These are phyloP conservation scores for Phytophthora multivora DNA, from an alignment of 352 stramenopile genomes.

Conservation along the genomic window DNA sequence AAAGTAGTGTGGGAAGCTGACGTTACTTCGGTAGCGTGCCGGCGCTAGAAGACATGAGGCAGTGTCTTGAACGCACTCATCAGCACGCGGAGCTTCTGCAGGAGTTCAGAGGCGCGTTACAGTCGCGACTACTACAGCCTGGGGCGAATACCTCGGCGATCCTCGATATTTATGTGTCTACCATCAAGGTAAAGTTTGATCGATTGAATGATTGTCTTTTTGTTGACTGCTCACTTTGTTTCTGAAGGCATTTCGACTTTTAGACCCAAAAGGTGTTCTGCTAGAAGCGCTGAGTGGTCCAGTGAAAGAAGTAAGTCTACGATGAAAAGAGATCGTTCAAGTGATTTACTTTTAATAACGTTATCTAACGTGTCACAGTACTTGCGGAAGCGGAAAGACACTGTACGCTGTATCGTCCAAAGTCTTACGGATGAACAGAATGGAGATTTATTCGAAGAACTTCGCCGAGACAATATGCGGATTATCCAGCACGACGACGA, in stretches of 20 bases:
- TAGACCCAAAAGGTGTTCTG: conserved; percentile 93
- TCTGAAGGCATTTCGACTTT: conserved; percentile 83
- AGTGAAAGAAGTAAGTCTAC: conserved; percentile 60
- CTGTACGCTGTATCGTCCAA: conserved; percentile 96
- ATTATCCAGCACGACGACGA: conserved; percentile 93
- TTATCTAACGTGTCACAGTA: conserved; percentile 62
- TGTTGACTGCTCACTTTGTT: background rate
- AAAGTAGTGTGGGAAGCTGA: background rate
- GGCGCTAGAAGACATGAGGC: conserved; percentile 68
- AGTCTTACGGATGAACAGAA: conserved; percentile 91
- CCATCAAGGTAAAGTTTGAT: conserved; percentile 86
- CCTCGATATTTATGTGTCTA: conserved; percentile 97
- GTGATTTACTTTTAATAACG: too few species aligned
- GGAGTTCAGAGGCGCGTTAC: conserved; percentile 79
- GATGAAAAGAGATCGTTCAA: background rate
- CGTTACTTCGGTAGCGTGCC: conserved; percentile 41
- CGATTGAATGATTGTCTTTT: background rate
- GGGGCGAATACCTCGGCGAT: conserved; percentile 96
- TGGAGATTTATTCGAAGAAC: conserved; percentile 96
- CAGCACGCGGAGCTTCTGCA: conserved; percentile 83
- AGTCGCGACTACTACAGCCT: conserved; percentile 92
- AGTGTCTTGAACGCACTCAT: conserved; percentile 84
- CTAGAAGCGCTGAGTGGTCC: conserved; percentile 81
- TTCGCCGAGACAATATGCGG: conserved; percentile 91
- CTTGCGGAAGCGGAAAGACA: conserved; percentile 93